Evolutionary conservation across 2,329 filamentous ascomycete genomes (phyloP).

Genomic region (Truncatella angustata): DNA sequence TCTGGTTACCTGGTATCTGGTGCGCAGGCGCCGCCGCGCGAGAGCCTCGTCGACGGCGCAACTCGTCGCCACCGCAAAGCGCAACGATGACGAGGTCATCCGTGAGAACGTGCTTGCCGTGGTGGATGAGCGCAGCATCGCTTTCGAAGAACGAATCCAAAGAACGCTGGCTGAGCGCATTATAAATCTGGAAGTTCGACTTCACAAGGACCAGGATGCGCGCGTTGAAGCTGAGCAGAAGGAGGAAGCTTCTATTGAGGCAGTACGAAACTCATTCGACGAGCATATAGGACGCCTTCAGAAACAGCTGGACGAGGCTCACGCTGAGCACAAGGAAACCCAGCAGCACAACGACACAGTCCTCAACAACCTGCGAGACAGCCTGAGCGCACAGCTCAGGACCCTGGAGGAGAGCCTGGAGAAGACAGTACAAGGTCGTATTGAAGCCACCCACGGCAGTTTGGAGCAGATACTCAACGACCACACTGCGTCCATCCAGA

Average conservation of each 20-base stretch:
- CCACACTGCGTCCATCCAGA: too few relatives aligned
- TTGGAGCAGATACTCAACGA: too few relatives aligned
- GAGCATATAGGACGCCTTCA: too few relatives aligned
- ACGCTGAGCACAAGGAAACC: too few relatives aligned
- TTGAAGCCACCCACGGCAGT: too few relatives aligned
- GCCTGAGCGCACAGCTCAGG: too few relatives aligned
- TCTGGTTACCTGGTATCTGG: neutral
- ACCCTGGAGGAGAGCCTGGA: too few relatives aligned
- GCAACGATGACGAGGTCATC: neutral
- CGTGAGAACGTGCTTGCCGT: neutral
- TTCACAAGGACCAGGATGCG: conserved; percentile 15
- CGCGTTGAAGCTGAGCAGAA: conserved; percentile 10
- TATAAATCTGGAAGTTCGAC: conserved; percentile 9
- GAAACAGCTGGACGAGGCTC: too few relatives aligned
- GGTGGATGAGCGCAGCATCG: neutral
- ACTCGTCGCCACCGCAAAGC: neutral
- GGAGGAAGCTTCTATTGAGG: neutral
- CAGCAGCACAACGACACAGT: too few relatives aligned
- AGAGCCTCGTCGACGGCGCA: neutral
- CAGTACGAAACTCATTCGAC: neutral
- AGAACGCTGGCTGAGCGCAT: conserved; percentile 15
- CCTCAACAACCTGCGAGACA: too few relatives aligned
- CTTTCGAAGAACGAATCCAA: conserved; percentile 13
- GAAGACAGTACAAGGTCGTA: too few relatives aligned
- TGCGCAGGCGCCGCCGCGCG: neutral